These are phyloP conservation scores for Cucumis variabilis DNA, from an alignment of 331 rosid genomes.

Conservation along the genomic window DNA sequence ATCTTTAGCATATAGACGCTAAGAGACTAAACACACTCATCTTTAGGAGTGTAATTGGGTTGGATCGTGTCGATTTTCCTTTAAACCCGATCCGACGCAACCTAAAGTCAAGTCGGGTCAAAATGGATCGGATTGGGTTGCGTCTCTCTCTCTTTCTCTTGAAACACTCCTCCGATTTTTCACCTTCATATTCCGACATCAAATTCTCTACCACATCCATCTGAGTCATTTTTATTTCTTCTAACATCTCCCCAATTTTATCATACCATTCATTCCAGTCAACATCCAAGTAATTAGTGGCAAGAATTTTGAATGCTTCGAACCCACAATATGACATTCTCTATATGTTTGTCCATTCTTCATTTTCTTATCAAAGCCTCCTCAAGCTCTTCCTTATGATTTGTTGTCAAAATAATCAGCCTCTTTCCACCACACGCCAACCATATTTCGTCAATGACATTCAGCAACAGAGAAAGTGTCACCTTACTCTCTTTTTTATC, in stretches of 20 bases:
- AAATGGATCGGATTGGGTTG: too few species aligned
- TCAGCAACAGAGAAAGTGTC: too few species aligned
- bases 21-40: too few species aligned
- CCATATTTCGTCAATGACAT: too few species aligned
- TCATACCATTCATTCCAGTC: conserved; percentile 39
- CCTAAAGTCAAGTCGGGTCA: too few species aligned
- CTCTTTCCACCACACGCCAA: conserved; percentile 32
- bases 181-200: conserved; percentile 48
- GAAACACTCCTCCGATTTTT: conserved; percentile 42
- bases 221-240: conserved; percentile 45
- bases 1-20: too few species aligned
- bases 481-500: too few species aligned
- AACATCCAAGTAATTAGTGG: conserved; percentile 46
- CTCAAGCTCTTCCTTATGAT: conserved; percentile 64
- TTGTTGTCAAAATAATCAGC: conserved; percentile 57
- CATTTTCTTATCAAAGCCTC: conserved; percentile 61
- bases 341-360: conserved; percentile 64
- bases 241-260: conserved; percentile 40
- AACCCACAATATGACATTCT: conserved; percentile 56
- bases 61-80: too few species aligned
- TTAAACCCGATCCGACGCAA: too few species aligned
- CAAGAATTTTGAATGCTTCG: conserved; percentile 56
- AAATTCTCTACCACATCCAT: conserved; percentile 70
- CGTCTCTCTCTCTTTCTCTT: too few species aligned
- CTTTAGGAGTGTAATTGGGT: too few species aligned